Conservation (phyloP, 306 rosid species). For the Psophocarpus tetragonolobus region DNA sequence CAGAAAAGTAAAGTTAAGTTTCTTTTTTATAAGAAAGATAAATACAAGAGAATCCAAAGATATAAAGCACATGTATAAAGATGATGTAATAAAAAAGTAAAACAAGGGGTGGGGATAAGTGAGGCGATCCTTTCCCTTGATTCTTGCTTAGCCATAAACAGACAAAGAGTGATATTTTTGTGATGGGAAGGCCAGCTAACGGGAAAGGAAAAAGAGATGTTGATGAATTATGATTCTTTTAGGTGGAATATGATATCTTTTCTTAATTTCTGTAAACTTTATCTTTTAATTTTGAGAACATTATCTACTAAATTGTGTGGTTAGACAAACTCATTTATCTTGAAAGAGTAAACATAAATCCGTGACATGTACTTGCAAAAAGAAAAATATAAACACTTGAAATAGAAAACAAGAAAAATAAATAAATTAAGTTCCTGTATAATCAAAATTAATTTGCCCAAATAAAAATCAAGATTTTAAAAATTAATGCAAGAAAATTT, state of each 20-base stretch:
- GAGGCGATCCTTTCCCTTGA: not conserved
- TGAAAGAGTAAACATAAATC: no score
- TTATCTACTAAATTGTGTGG: not conserved
- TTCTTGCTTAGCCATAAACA: not conserved
- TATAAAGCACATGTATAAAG: not conserved
- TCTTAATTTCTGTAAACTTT: not conserved
- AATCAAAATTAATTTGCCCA: no score
- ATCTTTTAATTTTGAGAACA: not conserved
- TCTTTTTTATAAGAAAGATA: not conserved
- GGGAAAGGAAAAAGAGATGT: not conserved
- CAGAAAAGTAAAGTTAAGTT: constrained; percentile 8
- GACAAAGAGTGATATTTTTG: not conserved
- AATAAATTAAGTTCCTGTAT: no score
- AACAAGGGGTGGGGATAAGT: not conserved
- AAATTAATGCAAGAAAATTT: no score
- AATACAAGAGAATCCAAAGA: not conserved
- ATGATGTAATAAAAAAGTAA: not conserved
- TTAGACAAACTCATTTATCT: not conserved
- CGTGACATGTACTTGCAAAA: no score
- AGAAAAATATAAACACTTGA: no score
- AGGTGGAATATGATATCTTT: not conserved
- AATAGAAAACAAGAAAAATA: no score
- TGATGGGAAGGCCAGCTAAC: not conserved
- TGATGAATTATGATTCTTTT: not conserved
- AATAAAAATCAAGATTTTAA: no score